A percentile compares a stretch with the other conserved stretches of the same genome.
Conservation (phyloP, 345 rosid species). For the Lepidium didymum region DNA sequence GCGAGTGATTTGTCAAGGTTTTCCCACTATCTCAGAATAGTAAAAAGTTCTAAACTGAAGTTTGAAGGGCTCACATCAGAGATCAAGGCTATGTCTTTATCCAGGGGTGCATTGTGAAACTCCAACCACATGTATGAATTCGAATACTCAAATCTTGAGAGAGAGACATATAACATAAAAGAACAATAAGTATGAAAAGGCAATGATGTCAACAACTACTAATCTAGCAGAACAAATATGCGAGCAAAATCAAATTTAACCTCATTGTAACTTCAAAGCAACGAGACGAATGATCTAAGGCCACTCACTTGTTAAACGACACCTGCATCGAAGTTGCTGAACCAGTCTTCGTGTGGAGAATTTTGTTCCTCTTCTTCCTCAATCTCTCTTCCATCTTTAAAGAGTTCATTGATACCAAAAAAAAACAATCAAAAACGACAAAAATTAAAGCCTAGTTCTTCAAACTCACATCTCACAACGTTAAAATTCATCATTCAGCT, state of each 20-base stretch:
- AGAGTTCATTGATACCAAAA: background rate
- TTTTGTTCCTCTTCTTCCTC: conserved; percentile 72
- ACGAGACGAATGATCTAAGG: background rate
- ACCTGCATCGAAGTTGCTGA: conserved; percentile 69
- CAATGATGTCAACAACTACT: background rate
- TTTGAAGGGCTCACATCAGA: conserved; percentile 55
- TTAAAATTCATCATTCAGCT: background rate
- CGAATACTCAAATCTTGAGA: conserved; percentile 73
- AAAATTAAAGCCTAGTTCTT: background rate
- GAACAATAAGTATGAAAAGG: background rate
- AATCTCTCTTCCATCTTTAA: conserved; percentile 81
- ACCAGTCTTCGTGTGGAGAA: conserved; percentile 80
- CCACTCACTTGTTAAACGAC: conserved; percentile 70
- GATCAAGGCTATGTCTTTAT: conserved; percentile 70
- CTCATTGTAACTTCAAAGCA: background rate
- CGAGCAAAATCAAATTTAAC: background rate
- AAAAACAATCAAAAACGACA: background rate
- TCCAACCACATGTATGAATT: conserved; percentile 92
- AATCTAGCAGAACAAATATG: background rate
- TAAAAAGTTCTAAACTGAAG: background rate
- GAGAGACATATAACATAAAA: background rate
- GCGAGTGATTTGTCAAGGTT: background rate
- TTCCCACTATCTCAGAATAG: background rate
- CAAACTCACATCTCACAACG: background rate
- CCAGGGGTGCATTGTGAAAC: conserved; percentile 71